Conservation (phyloP, 106 monocot species). For the Dendrobium chrysotoxum region DNA sequence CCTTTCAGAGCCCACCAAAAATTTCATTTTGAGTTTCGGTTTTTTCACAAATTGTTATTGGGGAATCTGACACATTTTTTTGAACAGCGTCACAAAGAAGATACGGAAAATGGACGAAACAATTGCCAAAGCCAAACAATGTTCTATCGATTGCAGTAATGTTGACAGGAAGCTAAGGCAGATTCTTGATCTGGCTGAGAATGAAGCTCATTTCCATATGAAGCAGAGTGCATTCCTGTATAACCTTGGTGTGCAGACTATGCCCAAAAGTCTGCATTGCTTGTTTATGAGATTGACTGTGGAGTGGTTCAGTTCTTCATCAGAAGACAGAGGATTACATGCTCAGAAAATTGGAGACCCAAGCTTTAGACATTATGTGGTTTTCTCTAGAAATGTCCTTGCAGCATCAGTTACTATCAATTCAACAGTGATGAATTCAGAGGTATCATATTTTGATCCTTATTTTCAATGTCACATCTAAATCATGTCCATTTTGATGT, state of each 20-base stretch:
- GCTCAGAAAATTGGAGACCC: slow-evolving; percentile 28
- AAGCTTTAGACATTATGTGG: slow-evolving; percentile 46
- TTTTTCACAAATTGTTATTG: not conserved
- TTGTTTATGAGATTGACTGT: slow-evolving; percentile 91
- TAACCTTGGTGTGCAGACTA: slow-evolving; percentile 79
- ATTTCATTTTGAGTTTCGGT: not conserved
- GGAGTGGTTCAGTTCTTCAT: slow-evolving; percentile 54
- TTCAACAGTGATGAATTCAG: slow-evolving; percentile 68
- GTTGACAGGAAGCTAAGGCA: slow-evolving; percentile 84
- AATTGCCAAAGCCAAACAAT: slow-evolving; percentile 45
- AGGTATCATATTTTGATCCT: slow-evolving; percentile 34
- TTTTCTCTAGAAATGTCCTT: slow-evolving; percentile 71
- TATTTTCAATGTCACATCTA: not conserved
- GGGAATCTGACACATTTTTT: not conserved
- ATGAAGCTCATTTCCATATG: slow-evolving; percentile 80
- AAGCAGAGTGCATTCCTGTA: slow-evolving; percentile 88
- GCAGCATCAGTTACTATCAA: slow-evolving; percentile 77
- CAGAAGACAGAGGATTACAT: slow-evolving; percentile 19
- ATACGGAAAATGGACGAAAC: slow-evolving; percentile 69
- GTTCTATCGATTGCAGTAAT: slow-evolving; percentile 62
- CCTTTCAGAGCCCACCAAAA: not conserved
- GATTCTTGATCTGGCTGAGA: slow-evolving; percentile 76
- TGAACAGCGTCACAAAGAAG: slow-evolving; percentile 49
- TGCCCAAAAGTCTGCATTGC: slow-evolving; percentile 84
- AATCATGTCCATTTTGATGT: not conserved